Percentiles rank a stretch among this genome's conserved stretches.
These are phyloP conservation scores for Pyrus pyrifolia DNA, from an alignment of 306 rosid species.

Conservation along the genomic window DNA sequence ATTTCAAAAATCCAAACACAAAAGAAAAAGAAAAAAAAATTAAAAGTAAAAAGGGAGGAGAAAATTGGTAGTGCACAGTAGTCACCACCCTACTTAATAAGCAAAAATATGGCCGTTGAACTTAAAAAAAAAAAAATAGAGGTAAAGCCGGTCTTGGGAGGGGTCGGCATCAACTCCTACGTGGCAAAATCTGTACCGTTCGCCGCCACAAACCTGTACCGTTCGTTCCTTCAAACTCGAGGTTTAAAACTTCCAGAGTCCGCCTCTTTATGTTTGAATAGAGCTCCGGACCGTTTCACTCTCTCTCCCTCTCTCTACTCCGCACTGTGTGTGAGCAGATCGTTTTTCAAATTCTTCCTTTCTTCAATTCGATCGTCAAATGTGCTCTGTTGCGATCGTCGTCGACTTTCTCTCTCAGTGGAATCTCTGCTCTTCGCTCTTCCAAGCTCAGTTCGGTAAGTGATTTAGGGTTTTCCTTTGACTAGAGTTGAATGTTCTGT, in stretches of 20 bases:
- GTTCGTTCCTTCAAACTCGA: slow-evolving; percentile 13
- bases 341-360: background rate
- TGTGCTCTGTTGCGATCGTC: slow-evolving; percentile 21
- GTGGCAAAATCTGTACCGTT: slow-evolving; percentile 28
- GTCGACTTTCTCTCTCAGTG: background rate
- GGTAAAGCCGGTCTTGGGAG: background rate
- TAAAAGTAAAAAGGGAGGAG: background rate
- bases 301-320: slow-evolving; percentile 4
- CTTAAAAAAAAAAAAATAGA: slow-evolving; percentile 5
- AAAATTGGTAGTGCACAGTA: background rate
- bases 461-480: background rate
- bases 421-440: slow-evolving; percentile 17
- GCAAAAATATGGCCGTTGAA: slow-evolving; percentile 22
- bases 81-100: no score
- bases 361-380: slow-evolving; percentile 37
- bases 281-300: slow-evolving; percentile 41
- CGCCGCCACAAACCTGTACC: background rate
- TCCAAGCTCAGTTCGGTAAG: slow-evolving; percentile 36
- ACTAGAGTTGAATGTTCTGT: background rate
- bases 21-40: background rate
- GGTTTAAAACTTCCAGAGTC: slow-evolving; percentile 49
- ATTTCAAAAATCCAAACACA: background rate
- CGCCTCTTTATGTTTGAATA: slow-evolving; percentile 85
- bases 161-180: background rate
- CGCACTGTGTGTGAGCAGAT: slow-evolving; percentile 23